Base-by-base conservation (phyloP, 306 rosid species). In the Oxytropis ochrocephala region DNA sequence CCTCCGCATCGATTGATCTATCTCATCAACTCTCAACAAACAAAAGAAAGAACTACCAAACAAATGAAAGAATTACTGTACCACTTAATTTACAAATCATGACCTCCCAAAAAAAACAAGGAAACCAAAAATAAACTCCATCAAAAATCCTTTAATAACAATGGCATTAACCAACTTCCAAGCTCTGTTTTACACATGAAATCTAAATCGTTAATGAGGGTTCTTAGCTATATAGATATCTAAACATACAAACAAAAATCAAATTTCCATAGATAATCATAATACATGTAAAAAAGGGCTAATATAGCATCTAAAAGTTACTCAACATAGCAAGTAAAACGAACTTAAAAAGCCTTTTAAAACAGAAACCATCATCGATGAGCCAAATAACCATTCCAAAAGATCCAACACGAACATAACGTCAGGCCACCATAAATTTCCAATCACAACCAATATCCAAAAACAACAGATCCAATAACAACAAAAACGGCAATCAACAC, bases 401-500 rank as follows among this genome's bases (percentile, higher is more conserved):
- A 54, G 83, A 68, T 75, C 77, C 70, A 74, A 36, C 52, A 36
- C 21, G 18, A 14, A 18, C 29, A 13, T 52, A 61, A 74, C 55
- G 64, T 42, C 21, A 46, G 14, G 13, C 51, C 72, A 53, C 27
- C 62, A 51, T 42, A 49, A 35, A 61, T 61, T 17, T 38, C 39
- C 43, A 68, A 42, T 51, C 70, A 72, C 11, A 54, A 32, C 7
- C 39, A 24, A 36, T 21, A 38, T 72, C 69, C 78, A 72, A 41
- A 17, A 17, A 78, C 75, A 66, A 30, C 12, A 21, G 72, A 67
- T 79, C 79, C 79, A 61, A 60, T 36, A 44, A 67, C 53, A 73
- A 53, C 55, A 62, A 27, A 51, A 53, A 74, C 18, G 30, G 29
- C 5, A n/a, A 52, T 46, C 67, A 68, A 33, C 72, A 69, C 16